A percentile compares a stretch with the other conserved stretches of the same genome.
Conservation (phyloP, 2,329 filamentous ascomycete species). For the Phialocephala sp. region DNA sequence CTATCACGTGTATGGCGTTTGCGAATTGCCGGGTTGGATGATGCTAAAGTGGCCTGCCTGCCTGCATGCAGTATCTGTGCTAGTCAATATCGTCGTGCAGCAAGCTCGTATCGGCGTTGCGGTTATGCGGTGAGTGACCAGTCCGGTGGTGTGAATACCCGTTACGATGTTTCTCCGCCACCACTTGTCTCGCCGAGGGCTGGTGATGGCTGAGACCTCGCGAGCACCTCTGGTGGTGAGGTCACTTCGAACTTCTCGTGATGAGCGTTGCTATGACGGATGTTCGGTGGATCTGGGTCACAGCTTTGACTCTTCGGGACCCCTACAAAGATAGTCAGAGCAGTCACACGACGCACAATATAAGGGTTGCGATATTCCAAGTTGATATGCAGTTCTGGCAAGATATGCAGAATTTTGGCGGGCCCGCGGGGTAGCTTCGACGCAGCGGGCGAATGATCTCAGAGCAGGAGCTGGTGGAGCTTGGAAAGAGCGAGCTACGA, state of each 20-base stretch:
- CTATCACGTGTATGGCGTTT: neutral
- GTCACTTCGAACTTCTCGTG: neutral
- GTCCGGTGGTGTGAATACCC: neutral
- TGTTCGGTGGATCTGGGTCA: neutral
- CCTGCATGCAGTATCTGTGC: conserved; percentile 4
- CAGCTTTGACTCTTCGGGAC: neutral
- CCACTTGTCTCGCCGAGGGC: neutral
- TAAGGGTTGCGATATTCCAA: neutral
- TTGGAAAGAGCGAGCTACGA: neutral
- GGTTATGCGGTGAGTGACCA: conserved; percentile 5
- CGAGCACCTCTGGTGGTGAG: too few relatives aligned
- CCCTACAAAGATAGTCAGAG: too few relatives aligned
- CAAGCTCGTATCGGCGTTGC: neutral
- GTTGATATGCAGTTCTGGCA: neutral
- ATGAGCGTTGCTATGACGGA: neutral
- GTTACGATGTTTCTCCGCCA: conserved; percentile 4
- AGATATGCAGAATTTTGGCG: neutral
- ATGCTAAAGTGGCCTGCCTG: neutral
- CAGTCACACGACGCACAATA: neutral
- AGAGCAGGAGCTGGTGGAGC: neutral
- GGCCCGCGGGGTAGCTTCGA: neutral
- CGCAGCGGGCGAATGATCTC: neutral
- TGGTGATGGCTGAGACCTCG: too few relatives aligned
- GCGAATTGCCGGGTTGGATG: conserved; percentile 1
- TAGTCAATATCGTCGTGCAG: neutral